These are phyloP conservation scores for Agaricus sinodeliciosus DNA, from an alignment of 768 basidiomycete genomes.

Conservation along the genomic window DNA sequence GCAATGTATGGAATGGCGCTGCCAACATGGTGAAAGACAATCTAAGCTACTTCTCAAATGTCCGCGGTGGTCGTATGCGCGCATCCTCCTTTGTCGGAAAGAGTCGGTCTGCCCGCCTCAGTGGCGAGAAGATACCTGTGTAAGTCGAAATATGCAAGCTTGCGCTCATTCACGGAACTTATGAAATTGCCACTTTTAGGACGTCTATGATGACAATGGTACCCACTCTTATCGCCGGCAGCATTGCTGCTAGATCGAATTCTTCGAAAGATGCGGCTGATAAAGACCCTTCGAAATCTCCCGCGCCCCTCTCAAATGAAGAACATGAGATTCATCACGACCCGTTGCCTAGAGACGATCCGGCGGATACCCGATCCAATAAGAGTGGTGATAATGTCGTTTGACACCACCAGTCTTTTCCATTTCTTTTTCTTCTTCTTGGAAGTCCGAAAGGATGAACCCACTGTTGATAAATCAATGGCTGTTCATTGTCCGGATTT, in stretches of 20 bases:
- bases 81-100: constrained; percentile 82
- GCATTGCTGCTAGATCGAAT: constrained; percentile 53
- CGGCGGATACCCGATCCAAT: constrained; percentile 22
- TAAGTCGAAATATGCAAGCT: constrained; percentile 11
- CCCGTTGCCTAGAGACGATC: constrained; percentile 58
- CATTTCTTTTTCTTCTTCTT: background rate
- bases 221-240: constrained; percentile 36
- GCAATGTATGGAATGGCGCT: constrained; percentile 69
- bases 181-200: constrained; percentile 12
- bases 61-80: constrained; percentile 85
- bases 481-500: no score
- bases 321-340: constrained; percentile 86
- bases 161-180: background rate
- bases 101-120: constrained; percentile 58
- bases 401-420: background rate
- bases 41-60: constrained; percentile 69
- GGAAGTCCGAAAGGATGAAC: background rate
- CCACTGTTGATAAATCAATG: no score
- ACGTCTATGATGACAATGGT: constrained; percentile 45
- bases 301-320: constrained; percentile 80
- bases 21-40: constrained; percentile 83
- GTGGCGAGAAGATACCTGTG: constrained; percentile 44
- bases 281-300: constrained; percentile 72
- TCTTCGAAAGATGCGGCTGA: constrained; percentile 69
- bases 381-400: background rate